Base-by-base conservation (phyloP, 2,329 filamentous ascomycete species). In the Fusarium phyllophilum region DNA sequence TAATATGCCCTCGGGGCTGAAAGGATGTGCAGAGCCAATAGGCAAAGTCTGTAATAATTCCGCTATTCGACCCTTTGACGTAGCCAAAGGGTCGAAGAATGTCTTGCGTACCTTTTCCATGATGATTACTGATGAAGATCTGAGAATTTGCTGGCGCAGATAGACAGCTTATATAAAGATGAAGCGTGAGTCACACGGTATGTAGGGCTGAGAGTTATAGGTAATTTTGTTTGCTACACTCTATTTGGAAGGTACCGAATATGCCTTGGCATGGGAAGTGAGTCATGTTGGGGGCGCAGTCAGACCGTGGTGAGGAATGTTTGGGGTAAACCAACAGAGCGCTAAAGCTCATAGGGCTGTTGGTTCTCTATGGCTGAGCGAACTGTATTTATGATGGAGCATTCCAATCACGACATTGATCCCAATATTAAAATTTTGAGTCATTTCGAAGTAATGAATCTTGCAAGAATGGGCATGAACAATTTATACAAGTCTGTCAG, bases 21-120 rank as follows among this genome's bases (percentile, higher is more conserved):
- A 70, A 11, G 67, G 67, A 54, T 70, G 67, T 12, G 67, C 67
- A 15, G 67, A 70, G 8, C 67, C 67, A 9, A 48, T 33, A 22
- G 59, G 58, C 6, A 70, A 18, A 20, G 20, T 6, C 3, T 45
- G 31, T 4, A 70, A 8, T 9, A 70, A 22, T 5, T 54, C 39
- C 10, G 34, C 18, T 18, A 70, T 65, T 15, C 39, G 67, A 70
- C 34, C 67, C 66, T 70, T 70, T n/a, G 66, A 44, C 51, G 41
- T 70, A 4, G 51, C 67, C 58, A 70, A 31, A 46, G 67, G 67
- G 41, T 70, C 51, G n/a, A 70, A 70, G 15, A 64, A 70, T 1
- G 67, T 70, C 41, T 70, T 70, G 18, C 67, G 67, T 31, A 70
- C 58, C 39, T 39, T 69, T 14, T 70, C 67, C 67, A 70, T 70